Percentiles rank a stretch among this genome's conserved stretches.
phyloP scores from a whole-genome alignment of 2,329 filamentous ascomycete species.

The Sporothrix schenckii region DNA sequence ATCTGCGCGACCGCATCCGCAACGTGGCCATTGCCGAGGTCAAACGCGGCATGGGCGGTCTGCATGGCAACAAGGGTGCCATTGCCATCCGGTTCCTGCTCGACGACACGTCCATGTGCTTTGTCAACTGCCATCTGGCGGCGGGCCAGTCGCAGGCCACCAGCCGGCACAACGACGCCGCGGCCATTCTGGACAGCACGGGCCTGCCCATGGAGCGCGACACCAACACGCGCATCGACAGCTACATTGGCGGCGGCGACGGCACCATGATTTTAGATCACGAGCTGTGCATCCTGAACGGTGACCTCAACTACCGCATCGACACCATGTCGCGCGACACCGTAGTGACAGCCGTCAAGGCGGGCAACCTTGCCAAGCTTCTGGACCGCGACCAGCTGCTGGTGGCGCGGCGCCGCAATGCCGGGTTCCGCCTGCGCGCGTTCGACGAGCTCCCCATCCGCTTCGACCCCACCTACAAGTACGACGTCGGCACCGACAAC shows the following conservation, averaged over 20 bases:
- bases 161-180: slow-evolving; percentile 88
- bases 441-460: slow-evolving; percentile 90
- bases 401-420: slow-evolving; percentile 84
- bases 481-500: slow-evolving; percentile 90
- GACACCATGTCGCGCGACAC: slow-evolving; percentile 95
- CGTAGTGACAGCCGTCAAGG: slow-evolving; percentile 81
- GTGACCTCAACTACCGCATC: slow-evolving; percentile 97
- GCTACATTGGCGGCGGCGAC: slow-evolving; percentile 88
- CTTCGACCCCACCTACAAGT: slow-evolving; percentile 97
- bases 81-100: slow-evolving; percentile 88
- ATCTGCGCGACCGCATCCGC: slow-evolving; percentile 73
- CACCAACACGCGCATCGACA: slow-evolving; percentile 68
- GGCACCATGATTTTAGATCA: slow-evolving; percentile 94
- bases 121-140: slow-evolving; percentile 96
- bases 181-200: slow-evolving; percentile 80
- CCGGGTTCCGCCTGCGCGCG: slow-evolving; percentile 81
- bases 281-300: slow-evolving; percentile 95
- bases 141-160: slow-evolving; percentile 90
- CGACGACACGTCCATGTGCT: slow-evolving; percentile 92
- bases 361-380: slow-evolving; percentile 79
- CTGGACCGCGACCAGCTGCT: slow-evolving; percentile 93
- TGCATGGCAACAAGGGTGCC: slow-evolving; percentile 96
- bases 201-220: slow-evolving; percentile 75
- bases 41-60: slow-evolving; percentile 92
- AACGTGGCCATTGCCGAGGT: slow-evolving; percentile 80